Evolutionary conservation across 108 stramenopile species (phyloP), one percentile per base, ranked within the genome.

Genomic region (Parmales sp.): DNA sequence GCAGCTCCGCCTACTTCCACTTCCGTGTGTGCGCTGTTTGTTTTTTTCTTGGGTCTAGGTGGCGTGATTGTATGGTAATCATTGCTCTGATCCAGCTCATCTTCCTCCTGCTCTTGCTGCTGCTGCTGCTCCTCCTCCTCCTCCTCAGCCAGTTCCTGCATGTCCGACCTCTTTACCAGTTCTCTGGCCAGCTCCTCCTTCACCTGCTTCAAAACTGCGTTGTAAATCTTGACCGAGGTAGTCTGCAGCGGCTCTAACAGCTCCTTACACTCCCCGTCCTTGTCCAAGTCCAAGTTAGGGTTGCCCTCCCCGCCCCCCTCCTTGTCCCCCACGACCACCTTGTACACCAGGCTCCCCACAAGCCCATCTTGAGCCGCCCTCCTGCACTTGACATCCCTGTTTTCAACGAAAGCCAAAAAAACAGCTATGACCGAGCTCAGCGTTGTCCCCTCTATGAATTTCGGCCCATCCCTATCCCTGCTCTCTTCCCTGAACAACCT

Each of bases 301-400:
- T 3, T 11, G 22, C 19, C 22, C 46, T 23, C 46, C 11, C 22
- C 19, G 11, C 19, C 46, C 46, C 46, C 23, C 22, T 48, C 46
- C 22, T 23, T 23, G 46, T 48, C 23, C 8, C 46, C 46, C 16
- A n/a, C 46, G 16, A 23, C 46, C 22, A 60, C 54, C 20, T 34
- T 34, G n/a, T 34, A 13, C 25, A 34, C 54, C n/a, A 60, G 29
- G 5, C 13, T 20, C 3, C 54, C 54, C 25, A 34, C 54, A 5
- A 60, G 26, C 13, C 54, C 54, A 28, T 60, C 54, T 34, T 34
- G 29, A 11, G 29, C 31, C 54, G 54, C 54, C 54, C 54, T 74
- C 37, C 81, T 43, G 70, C 81, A 82, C 39, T 74, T 45, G 45
- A 77, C 77, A 31, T 82, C 81, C 63, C 81, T 72, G 69, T 82